Evolutionary conservation across 192 early-diverging fungal species (phyloP), one percentile per base, ranked within the genome.

Genomic region (Obelidium mucronatum): DNA sequence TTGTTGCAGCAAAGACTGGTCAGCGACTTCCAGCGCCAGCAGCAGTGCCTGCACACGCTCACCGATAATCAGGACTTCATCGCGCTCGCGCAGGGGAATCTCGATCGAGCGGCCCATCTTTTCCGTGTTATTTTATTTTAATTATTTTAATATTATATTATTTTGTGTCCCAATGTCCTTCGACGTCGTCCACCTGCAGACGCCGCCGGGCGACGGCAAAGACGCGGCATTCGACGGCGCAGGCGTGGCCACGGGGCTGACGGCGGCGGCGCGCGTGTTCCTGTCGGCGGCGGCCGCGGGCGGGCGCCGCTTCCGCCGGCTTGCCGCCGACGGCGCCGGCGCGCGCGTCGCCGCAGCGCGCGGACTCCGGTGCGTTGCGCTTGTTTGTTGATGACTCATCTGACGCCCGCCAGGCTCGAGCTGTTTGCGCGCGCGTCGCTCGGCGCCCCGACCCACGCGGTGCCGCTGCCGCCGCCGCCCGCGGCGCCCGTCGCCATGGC

Each of bases 21-120:
- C 48, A 8, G 22, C 8, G 22, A 8, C 48, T 13, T 13, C 11
- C 48, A 51, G 22, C 48, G 8, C 48, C 48, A 51, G n/a, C n/a
- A 51, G 48, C 11, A 24, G 26, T 19, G 6, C 56, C 56, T 13
- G 8, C 17, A 28, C 13, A 24, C 6, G 4, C 61, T 13, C 24
- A 74, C 72, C 72, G 5, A 74, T 62, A 2, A 74, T 62, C n/a
- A 74, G 31, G 24, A 74, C 72, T 48, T 61, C 56, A 26, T 74
- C 72, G 2, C 39, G 19, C 5, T 48, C 28, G 26, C 26, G 56
- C 11, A 74, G 56, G 19, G 72, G 72, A 22, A 74, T 74, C 40
- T 74, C 72, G 51, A 74, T 74, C 24, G 15, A 30, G 58, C 72
- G 72, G 59, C 59, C 39, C 56, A 60, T 74, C n/a, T n/a, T n/a